Evolutionary conservation across 495 filamentous ascomycete genomes (phyloP).

Genomic region (Cercophora newfieldiana): DNA sequence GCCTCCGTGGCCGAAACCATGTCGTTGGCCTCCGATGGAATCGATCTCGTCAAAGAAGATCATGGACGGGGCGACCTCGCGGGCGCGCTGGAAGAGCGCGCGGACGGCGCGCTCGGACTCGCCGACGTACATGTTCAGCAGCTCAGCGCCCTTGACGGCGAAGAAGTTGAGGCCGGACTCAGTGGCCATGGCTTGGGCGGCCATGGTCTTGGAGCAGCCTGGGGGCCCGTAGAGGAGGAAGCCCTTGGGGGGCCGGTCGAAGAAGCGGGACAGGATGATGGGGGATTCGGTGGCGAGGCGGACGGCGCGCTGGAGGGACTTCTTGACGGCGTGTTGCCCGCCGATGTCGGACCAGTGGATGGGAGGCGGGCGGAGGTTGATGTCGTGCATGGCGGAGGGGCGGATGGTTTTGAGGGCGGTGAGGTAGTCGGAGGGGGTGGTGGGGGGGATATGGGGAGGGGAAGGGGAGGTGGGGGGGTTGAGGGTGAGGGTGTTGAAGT

Average conservation of each 20-base stretch:
- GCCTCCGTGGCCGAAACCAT: conserved; percentile 38
- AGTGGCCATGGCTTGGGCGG: conserved; percentile 88
- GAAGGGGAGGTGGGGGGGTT: conserved; percentile 2
- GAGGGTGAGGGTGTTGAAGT: background rate
- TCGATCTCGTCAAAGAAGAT: conserved; percentile 99
- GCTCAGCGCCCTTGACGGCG: conserved; percentile 93
- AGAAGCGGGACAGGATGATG: conserved; percentile 56
- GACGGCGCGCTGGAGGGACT: conserved; percentile 45
- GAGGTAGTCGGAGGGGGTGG: conserved; percentile 43
- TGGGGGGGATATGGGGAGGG: conserved; percentile 5
- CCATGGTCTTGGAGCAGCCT: conserved; percentile 94
- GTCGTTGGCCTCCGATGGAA: conserved; percentile 77
- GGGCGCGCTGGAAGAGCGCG: conserved; percentile 84
- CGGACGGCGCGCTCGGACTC: conserved; percentile 89
- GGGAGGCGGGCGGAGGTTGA: conserved; percentile 84
- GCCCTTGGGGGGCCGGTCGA: conserved; percentile 64
- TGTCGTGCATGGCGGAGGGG: conserved; percentile 87
- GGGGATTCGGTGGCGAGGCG: conserved; percentile 45
- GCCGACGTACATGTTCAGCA: conserved; percentile 96
- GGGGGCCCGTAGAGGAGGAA: conserved; percentile 92
- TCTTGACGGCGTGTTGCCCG: conserved; percentile 79
- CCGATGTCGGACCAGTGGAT: conserved; percentile 89
- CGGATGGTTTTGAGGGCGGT: conserved; percentile 50
- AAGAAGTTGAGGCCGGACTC: conserved; percentile 93
- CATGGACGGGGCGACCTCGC: conserved; percentile 84